A percentile compares a stretch with the other conserved stretches of the same genome.
phyloP scores from a whole-genome alignment of 2,329 filamentous ascomycete species.

The Camptophora hylomeconis region DNA sequence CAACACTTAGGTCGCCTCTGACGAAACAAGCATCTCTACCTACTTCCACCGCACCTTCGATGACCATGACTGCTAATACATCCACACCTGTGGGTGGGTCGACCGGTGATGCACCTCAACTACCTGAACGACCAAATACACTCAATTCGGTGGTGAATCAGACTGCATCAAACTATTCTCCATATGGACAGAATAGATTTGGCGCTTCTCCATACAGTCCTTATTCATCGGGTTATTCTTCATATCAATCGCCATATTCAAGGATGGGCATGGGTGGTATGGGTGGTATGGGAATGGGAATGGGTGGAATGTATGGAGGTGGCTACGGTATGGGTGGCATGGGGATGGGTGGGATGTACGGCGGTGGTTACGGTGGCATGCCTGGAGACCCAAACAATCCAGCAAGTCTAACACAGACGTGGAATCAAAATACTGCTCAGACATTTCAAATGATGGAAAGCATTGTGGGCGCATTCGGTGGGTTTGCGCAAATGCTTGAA shows the following conservation, averaged over 20 bases:
- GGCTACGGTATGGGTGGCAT: slow-evolving; percentile 27
- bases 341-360: slow-evolving; percentile 35
- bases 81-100: slow-evolving; percentile 29
- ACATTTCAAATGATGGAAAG: slow-evolving; percentile 98
- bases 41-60: slow-evolving; percentile 26
- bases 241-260: slow-evolving; percentile 42
- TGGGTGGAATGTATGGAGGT: slow-evolving; percentile 18
- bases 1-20: no score
- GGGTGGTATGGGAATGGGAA: slow-evolving; percentile 32
- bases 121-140: slow-evolving; percentile 70
- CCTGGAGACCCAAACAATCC: slow-evolving; percentile 66
- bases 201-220: slow-evolving; percentile 29
- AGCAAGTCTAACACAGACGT: slow-evolving; percentile 87
- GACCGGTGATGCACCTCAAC: slow-evolving; percentile 45
- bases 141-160: slow-evolving; percentile 72
- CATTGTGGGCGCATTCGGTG: slow-evolving; percentile 89
- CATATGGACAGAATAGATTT: slow-evolving; percentile 43
- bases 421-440: slow-evolving; percentile 86
- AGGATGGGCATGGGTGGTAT: slow-evolving; percentile 28
- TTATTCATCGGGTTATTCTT: slow-evolving; percentile 35
- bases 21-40: slow-evolving; percentile 30
- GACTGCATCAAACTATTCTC: slow-evolving; percentile 72
- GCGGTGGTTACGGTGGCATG: slow-evolving; percentile 30
- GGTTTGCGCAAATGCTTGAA: slow-evolving; percentile 97
- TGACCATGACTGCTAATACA: slow-evolving; percentile 29